Percentiles rank a stretch among this genome's conserved stretches.
Evolutionary conservation across 179 eudicot genomes (phyloP).

Genomic region (Silene noctiflora): DNA sequence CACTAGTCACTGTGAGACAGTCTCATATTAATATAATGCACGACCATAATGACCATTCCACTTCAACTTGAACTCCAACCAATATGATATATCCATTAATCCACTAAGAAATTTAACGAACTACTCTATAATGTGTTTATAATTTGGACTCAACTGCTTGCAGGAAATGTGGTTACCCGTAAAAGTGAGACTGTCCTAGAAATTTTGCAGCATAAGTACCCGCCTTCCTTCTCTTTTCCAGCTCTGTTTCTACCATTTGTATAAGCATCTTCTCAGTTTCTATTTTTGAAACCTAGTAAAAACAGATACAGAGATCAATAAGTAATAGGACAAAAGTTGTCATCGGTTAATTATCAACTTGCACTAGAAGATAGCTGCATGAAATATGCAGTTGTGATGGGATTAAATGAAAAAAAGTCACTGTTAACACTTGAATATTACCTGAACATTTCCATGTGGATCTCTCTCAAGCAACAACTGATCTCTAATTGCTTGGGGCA

Average conservation of each 20-base stretch:
- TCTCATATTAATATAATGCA: background rate
- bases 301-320: background rate
- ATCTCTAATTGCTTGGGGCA: conserved; percentile 79
- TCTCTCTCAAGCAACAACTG: conserved; percentile 95
- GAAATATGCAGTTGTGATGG: background rate
- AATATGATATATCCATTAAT: too few relatives aligned
- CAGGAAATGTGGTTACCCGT: conserved; percentile 50
- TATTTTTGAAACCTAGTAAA: conserved; percentile 81
- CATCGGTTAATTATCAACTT: background rate
- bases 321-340: background rate
- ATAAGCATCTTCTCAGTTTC: conserved; percentile 99
- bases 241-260: conserved; percentile 93
- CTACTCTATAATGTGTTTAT: background rate
- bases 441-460: conserved; percentile 98
- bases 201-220: conserved; percentile 60
- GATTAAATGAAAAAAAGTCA: background rate
- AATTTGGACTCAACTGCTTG: background rate
- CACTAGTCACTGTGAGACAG: background rate
- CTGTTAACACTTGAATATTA: conserved; percentile 7
- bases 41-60: background rate
- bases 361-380: background rate
- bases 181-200: conserved; percentile 95
- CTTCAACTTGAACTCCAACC: too few relatives aligned
- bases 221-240: conserved; percentile 62
- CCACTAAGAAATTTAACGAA: too few relatives aligned